A percentile compares a stretch with the other conserved stretches of the same genome.
phyloP scores from a whole-genome alignment of 2,329 filamentous ascomycete genomes.

The Huntiella omanensis region DNA sequence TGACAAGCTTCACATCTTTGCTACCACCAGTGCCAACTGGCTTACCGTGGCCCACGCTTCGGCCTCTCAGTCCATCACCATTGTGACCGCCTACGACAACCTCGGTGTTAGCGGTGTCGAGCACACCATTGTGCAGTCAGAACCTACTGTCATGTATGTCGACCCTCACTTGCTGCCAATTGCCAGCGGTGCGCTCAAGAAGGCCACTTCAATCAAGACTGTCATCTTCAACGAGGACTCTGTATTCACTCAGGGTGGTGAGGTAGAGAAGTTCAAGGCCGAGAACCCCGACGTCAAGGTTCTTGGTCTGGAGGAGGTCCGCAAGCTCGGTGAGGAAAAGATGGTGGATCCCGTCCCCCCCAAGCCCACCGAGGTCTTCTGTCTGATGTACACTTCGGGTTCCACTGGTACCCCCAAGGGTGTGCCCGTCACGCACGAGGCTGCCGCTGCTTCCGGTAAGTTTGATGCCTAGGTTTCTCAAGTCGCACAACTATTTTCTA shows the following conservation, averaged over 20 bases:
- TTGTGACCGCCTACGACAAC: slow-evolving; percentile 90
- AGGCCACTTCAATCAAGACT: slow-evolving; percentile 34
- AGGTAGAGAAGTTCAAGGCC: slow-evolving; percentile 37
- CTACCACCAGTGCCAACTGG: slow-evolving; percentile 72
- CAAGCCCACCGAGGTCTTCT: slow-evolving; percentile 58
- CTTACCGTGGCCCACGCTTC: slow-evolving; percentile 58
- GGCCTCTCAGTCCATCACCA: slow-evolving; percentile 71
- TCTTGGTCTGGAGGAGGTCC: slow-evolving; percentile 35
- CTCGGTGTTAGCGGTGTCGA: slow-evolving; percentile 68
- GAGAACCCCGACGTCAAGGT: slow-evolving; percentile 35
- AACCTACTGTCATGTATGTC: slow-evolving; percentile 66
- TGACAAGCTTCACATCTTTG: slow-evolving; percentile 64
- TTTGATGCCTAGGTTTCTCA: slow-evolving; percentile 17
- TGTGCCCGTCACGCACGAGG: slow-evolving; percentile 62
- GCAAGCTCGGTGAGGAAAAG: slow-evolving; percentile 43
- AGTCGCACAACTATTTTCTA: slow-evolving; percentile 8
- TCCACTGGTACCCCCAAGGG: slow-evolving; percentile 82
- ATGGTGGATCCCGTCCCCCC: slow-evolving; percentile 54
- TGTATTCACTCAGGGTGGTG: slow-evolving; percentile 29
- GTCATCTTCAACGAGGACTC: slow-evolving; percentile 45
- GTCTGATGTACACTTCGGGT: slow-evolving; percentile 74
- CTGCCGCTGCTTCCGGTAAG: slow-evolving; percentile 51
- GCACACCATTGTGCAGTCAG: slow-evolving; percentile 70
- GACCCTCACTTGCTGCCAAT: slow-evolving; percentile 60
- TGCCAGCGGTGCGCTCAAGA: slow-evolving; percentile 35